phyloP scores from a whole-genome alignment of 2,329 filamentous ascomycete species.

The Verticillium dahliae region DNA sequence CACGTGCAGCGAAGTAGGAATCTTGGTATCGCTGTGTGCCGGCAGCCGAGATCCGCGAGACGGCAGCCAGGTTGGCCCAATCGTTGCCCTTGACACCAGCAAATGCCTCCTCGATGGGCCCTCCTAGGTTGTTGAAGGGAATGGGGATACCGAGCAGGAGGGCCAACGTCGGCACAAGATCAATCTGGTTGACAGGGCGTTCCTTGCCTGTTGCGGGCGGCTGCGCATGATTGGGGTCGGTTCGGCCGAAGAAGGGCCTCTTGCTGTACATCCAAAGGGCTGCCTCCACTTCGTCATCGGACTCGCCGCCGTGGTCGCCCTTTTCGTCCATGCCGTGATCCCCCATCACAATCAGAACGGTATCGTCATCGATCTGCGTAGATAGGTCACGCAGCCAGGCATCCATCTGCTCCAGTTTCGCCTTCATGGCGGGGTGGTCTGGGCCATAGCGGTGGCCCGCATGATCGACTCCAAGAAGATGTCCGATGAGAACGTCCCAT shows the following conservation, averaged over 20 bases:
- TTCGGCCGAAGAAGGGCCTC: slow-evolving; percentile 75
- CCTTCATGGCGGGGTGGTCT: slow-evolving; percentile 83
- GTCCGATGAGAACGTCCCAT: slow-evolving; percentile 94
- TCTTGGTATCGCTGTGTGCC: slow-evolving; percentile 86
- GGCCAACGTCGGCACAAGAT: slow-evolving; percentile 86
- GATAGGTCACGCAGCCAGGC: slow-evolving; percentile 67
- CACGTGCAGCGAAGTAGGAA: slow-evolving; percentile 70
- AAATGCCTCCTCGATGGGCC: slow-evolving; percentile 92
- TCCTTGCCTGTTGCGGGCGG: slow-evolving; percentile 70
- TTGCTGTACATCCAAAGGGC: slow-evolving; percentile 99
- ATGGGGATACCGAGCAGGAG: slow-evolving; percentile 86
- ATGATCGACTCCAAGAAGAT: slow-evolving; percentile 93
- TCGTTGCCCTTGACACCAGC: slow-evolving; percentile 60
- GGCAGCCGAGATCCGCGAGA: slow-evolving; percentile 70
- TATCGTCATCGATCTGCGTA: slow-evolving; percentile 70
- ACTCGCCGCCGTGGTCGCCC: slow-evolving; percentile 97
- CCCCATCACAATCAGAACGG: slow-evolving; percentile 92
- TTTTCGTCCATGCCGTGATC: slow-evolving; percentile 98
- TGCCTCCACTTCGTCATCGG: slow-evolving; percentile 89
- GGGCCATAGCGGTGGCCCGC: slow-evolving; percentile 95
- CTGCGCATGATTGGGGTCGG: slow-evolving; percentile 47
- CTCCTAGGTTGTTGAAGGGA: slow-evolving; percentile 91
- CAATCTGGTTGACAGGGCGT: slow-evolving; percentile 76
- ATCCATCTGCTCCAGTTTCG: slow-evolving; percentile 91
- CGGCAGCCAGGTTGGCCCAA: slow-evolving; percentile 70